A percentile compares a stretch with the other conserved stretches of the same genome.
phyloP scores from a whole-genome alignment of 108 stramenopile species.

The Discostella stelligeroides region DNA sequence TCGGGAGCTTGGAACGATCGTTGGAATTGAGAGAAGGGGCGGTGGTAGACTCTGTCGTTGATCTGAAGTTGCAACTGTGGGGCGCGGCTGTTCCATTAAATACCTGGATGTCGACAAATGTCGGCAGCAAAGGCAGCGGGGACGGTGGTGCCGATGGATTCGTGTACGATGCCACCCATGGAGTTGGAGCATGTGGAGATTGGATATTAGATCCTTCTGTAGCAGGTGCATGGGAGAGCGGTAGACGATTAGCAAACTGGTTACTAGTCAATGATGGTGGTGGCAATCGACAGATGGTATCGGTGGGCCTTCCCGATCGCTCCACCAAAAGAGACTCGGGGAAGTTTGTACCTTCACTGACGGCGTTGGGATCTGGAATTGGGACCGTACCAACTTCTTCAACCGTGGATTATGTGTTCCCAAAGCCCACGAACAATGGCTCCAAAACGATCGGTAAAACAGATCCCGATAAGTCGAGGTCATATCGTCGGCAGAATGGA shows the following conservation, averaged over 20 bases:
- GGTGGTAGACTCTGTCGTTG: slow-evolving; percentile 24
- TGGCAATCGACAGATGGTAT: background rate
- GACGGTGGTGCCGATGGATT: slow-evolving; percentile 56
- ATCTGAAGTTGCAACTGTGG: slow-evolving; percentile 82
- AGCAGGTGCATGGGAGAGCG: slow-evolving; percentile 85
- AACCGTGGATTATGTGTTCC: background rate
- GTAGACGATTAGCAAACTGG: slow-evolving; percentile 64
- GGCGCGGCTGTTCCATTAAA: slow-evolving; percentile 89
- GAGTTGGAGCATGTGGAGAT: slow-evolving; percentile 83
- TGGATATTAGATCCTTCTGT: slow-evolving; percentile 83
- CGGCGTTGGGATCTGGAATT: slow-evolving; percentile 46
- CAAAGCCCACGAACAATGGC: too few species aligned
- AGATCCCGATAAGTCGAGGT: too few species aligned
- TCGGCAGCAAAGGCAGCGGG: background rate
- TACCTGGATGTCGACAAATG: slow-evolving; percentile 48
- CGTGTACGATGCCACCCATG: slow-evolving; percentile 60
- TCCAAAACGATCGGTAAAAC: too few species aligned
- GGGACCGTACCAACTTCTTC: slow-evolving; percentile 18
- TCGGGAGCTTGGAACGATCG: slow-evolving; percentile 56
- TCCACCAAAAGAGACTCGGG: background rate
- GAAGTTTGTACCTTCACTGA: slow-evolving; percentile 38
- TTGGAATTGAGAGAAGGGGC: slow-evolving; percentile 33
- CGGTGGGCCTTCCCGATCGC: slow-evolving; percentile 40
- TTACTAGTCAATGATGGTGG: slow-evolving; percentile 19
- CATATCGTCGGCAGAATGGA: too few species aligned